These are phyloP conservation scores for Periconia digitata DNA, from an alignment of 2,329 filamentous ascomycete genomes.

Conservation along the genomic window DNA sequence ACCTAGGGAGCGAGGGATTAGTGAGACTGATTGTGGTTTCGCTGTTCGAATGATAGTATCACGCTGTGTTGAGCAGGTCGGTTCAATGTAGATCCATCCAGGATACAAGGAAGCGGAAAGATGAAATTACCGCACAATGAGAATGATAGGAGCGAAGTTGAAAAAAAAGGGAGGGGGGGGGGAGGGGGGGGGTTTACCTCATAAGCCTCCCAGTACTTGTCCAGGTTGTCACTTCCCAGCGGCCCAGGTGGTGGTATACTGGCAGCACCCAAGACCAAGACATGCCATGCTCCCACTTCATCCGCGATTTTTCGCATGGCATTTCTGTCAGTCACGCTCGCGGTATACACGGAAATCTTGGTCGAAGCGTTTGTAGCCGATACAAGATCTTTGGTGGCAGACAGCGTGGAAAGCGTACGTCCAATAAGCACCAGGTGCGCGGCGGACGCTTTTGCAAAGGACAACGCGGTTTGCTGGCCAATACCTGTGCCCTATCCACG, in stretches of 20 bases:
- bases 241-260: slow-evolving; percentile 9
- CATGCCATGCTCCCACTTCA: slow-evolving; percentile 17
- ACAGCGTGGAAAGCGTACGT: slow-evolving; percentile 26
- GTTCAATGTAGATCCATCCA: no score
- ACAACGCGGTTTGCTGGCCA: slow-evolving; percentile 45
- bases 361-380: neutral
- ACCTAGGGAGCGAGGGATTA: no score
- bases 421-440: slow-evolving; percentile 47
- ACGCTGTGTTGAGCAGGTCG: no score
- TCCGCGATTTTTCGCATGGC: slow-evolving; percentile 15
- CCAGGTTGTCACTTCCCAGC: slow-evolving; percentile 7
- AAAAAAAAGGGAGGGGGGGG: neutral
- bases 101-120: no score
- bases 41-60: no score
- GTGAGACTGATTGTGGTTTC: no score
- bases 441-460: slow-evolving; percentile 49
- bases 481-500: slow-evolving; percentile 45
- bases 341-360: slow-evolving; percentile 3
- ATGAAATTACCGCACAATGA: no score
- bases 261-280: slow-evolving; percentile 22
- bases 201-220: slow-evolving; percentile 21
- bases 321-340: slow-evolving; percentile 14
- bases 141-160: neutral
- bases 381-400: slow-evolving; percentile 11
- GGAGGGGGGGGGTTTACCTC: no score